These are phyloP conservation scores for Periconia digitata DNA, from an alignment of 2,329 filamentous ascomycete species.

Conservation along the genomic window DNA sequence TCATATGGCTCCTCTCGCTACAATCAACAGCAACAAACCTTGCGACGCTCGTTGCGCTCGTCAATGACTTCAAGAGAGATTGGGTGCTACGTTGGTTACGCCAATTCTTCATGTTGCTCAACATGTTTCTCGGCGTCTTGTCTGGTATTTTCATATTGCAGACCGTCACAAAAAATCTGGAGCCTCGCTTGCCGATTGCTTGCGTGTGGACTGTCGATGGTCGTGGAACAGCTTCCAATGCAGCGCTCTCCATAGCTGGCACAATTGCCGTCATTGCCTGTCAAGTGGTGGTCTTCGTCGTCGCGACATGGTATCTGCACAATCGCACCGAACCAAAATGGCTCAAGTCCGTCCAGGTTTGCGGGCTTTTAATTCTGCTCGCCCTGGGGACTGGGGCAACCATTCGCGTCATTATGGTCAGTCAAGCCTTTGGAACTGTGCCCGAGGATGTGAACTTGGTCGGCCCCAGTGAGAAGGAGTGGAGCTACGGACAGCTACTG, in stretches of 20 bases:
- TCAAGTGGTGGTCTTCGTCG: conserved; percentile 60
- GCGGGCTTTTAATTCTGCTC: conserved; percentile 53
- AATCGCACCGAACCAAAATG: conserved; percentile 54
- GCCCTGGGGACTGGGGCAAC: conserved; percentile 62
- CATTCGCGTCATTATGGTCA: conserved; percentile 58
- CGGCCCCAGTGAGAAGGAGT: conserved; percentile 58
- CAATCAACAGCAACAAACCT: conserved; percentile 68
- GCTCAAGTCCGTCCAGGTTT: conserved; percentile 57
- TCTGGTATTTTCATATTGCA: conserved; percentile 60
- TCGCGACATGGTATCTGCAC: conserved; percentile 68
- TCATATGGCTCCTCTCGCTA: conserved; percentile 68
- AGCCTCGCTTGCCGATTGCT: conserved; percentile 59
- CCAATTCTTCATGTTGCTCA: conserved; percentile 67
- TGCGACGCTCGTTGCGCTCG: conserved; percentile 64
- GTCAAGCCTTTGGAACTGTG: conserved; percentile 62
- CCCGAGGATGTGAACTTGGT: conserved; percentile 48
- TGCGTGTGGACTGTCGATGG: conserved; percentile 60
- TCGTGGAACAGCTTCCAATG: conserved; percentile 42
- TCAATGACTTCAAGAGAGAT: conserved; percentile 66
- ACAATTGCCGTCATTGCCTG: conserved; percentile 64
- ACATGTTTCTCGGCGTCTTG: conserved; percentile 60
- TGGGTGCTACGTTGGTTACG: conserved; percentile 68
- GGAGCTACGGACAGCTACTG: conserved; percentile 66
- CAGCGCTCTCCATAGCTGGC: conserved; percentile 56
- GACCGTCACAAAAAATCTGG: conserved; percentile 55